phyloP scores from a whole-genome alignment of 352 stramenopile species.

The Pythium apleroticum region DNA sequence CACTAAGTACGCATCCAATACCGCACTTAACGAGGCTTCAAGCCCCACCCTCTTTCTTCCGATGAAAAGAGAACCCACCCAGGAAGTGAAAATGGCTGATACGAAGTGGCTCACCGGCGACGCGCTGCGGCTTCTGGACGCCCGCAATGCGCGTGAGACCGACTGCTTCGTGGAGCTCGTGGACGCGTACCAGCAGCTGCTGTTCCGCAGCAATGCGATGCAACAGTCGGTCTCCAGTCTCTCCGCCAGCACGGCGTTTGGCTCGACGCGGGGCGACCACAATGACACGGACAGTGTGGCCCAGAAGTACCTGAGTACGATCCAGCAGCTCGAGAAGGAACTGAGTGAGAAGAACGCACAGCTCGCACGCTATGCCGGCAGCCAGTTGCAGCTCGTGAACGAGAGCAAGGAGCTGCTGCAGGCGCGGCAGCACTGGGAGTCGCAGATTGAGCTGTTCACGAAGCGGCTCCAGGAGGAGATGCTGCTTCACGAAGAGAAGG shows the following conservation, averaged over 20 bases:
- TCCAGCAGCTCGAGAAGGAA: slow-evolving; percentile 70
- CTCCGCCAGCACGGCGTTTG: slow-evolving; percentile 21
- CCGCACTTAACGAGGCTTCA: neutral
- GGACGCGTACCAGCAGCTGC: slow-evolving; percentile 65
- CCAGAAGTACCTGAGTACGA: slow-evolving; percentile 55
- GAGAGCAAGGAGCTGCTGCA: slow-evolving; percentile 77
- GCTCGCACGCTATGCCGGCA: slow-evolving; percentile 46
- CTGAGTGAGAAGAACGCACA: slow-evolving; percentile 66
- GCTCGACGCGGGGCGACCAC: slow-evolving; percentile 7
- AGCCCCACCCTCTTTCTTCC: neutral
- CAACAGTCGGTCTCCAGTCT: slow-evolving; percentile 16
- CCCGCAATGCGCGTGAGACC: slow-evolving; percentile 64
- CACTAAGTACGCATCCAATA: neutral
- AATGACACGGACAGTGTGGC: slow-evolving; percentile 33
- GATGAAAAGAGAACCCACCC: neutral
- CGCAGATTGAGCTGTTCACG: slow-evolving; percentile 51
- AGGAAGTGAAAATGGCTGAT: neutral
- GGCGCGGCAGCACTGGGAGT: slow-evolving; percentile 57
- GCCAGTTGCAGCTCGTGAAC: slow-evolving; percentile 64
- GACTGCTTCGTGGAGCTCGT: slow-evolving; percentile 59
- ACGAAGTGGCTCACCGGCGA: slow-evolving; percentile 35
- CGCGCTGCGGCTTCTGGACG: slow-evolving; percentile 55
- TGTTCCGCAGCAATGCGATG: slow-evolving; percentile 40
- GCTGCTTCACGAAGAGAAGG: slow-evolving; percentile 61
- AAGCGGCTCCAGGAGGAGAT: slow-evolving; percentile 67